Base-by-base conservation (phyloP, 371 early-diverging fungal species). In the Mortierella sp. region DNA sequence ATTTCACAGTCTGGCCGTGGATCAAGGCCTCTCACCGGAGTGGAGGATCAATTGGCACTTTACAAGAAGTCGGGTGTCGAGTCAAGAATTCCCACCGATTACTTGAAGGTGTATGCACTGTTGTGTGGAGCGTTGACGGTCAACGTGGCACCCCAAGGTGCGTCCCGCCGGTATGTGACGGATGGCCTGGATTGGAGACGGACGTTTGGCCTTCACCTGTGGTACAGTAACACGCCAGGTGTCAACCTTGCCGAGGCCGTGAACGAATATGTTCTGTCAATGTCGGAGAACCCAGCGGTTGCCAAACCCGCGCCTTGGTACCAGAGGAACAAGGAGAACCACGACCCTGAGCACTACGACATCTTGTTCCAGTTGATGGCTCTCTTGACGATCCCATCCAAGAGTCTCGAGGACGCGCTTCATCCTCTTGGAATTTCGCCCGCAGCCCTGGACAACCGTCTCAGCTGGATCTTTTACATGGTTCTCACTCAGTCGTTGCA, bases 201-300 rank as follows among this genome's bases (percentile, higher is more conserved):
- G 65, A 88, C 91, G 1, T 92, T 95, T 88, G 96, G 94, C 1
- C 83, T 95, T 49, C 90, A 91, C 70, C 73, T 96, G 49, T 96
- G 96, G 96, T 95, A 93, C 84, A 92, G 87, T 6, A 78, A 87
- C 29, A 90, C 89, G 16, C 90, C 91, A 3, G 91, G 79, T 14
- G 88, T 82, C 43, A 74, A 85, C 18, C 74, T 95, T 24, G 71
- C 71, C 11, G 89, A 90, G 4, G 90, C 93, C 3, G 77, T 95
- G 12, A 70, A 46, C 0, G 58, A 58, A 32, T 96, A 93, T 76
- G 90, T 92, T 32, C 29, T 82, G 6, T 87, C 87, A 24, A 72
- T 87, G 48, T 44, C 73, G 18, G n/a, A 29, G 63, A 75, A 70
- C 60, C 68, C 48, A 46, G 63, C 60, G 1, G 78, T 88, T 44